These are phyloP conservation scores for Daedalea quercina DNA, from an alignment of 768 basidiomycete species.

Conservation along the genomic window DNA sequence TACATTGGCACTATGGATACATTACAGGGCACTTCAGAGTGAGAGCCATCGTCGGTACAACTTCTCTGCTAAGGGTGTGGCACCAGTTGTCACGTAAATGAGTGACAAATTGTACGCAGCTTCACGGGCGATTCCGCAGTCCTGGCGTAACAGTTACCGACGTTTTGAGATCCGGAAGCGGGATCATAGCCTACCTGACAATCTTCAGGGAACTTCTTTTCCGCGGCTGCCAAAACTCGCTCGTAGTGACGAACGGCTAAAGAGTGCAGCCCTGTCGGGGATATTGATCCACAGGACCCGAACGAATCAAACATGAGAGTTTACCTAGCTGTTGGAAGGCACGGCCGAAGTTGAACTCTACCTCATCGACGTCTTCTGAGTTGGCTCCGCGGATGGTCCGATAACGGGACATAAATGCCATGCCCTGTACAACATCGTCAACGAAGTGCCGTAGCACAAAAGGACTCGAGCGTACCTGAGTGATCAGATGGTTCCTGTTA, in stretches of 20 bases:
- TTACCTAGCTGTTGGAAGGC: conserved; percentile 90
- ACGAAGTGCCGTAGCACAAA: not conserved
- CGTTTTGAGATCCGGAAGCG: not conserved
- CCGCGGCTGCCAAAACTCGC: conserved; percentile 57
- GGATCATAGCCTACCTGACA: conserved; percentile 24
- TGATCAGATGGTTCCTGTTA: conserved; percentile 85
- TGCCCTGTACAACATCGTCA: conserved; percentile 39
- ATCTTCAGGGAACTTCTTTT: conserved; percentile 30
- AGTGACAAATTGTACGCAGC: conserved; percentile 85
- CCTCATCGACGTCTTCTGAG: conserved; percentile 51
- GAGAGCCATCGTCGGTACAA: conserved; percentile 82
- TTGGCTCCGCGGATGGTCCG: conserved; percentile 49
- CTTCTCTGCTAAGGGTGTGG: conserved; percentile 58
- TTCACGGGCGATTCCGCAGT: conserved; percentile 55
- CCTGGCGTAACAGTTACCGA: conserved; percentile 24
- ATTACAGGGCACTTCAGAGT: conserved; percentile 29
- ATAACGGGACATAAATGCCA: conserved; percentile 83
- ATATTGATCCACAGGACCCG: not conserved
- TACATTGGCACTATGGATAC: not conserved
- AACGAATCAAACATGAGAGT: conserved; percentile 11
- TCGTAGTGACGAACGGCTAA: conserved; percentile 86
- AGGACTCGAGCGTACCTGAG: conserved; percentile 41
- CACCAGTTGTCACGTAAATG: conserved; percentile 77
- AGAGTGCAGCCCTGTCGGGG: conserved; percentile 59
- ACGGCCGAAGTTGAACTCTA: conserved; percentile 91